A percentile compares a stretch with the other conserved stretches of the same genome.
Conservation (phyloP, 306 rosid species). For the Dryas octopetala region DNA sequence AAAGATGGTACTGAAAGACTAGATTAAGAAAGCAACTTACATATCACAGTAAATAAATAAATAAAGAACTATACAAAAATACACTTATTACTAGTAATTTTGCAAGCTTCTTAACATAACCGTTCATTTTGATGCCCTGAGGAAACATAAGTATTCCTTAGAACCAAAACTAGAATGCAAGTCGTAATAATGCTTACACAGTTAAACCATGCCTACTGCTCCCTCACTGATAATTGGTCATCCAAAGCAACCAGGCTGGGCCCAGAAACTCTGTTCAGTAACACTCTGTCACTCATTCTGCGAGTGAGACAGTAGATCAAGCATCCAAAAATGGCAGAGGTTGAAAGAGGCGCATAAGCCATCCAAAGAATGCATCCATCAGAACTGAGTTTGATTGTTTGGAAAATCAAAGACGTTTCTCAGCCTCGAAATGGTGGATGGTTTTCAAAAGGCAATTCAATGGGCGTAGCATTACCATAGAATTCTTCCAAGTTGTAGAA, state of each 20-base stretch:
- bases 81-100: neutral
- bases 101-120: neutral
- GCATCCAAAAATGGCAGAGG: neutral
- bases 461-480: conserved; percentile 70
- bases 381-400: neutral
- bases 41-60: neutral
- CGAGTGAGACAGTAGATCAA: neutral
- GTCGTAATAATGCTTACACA: neutral
- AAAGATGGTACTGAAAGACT: no score
- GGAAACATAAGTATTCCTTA: neutral
- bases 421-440: conserved; percentile 64
- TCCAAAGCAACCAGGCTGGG: neutral
- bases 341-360: conserved; percentile 5
- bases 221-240: neutral
- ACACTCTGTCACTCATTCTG: conserved; percentile 11
- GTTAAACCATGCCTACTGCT: neutral
- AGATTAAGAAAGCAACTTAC: conserved; percentile 1
- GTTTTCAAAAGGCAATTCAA: conserved; percentile 81
- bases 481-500: conserved; percentile 97
- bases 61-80: neutral
- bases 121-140: neutral
- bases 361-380: conserved; percentile 21
- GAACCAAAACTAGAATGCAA: neutral
- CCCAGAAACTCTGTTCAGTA: neutral
- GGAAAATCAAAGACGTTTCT: conserved; percentile 11